Conservation (phyloP, 768 basidiomycete genomes). For the Pilatotrama ljubarskyi region DNA sequence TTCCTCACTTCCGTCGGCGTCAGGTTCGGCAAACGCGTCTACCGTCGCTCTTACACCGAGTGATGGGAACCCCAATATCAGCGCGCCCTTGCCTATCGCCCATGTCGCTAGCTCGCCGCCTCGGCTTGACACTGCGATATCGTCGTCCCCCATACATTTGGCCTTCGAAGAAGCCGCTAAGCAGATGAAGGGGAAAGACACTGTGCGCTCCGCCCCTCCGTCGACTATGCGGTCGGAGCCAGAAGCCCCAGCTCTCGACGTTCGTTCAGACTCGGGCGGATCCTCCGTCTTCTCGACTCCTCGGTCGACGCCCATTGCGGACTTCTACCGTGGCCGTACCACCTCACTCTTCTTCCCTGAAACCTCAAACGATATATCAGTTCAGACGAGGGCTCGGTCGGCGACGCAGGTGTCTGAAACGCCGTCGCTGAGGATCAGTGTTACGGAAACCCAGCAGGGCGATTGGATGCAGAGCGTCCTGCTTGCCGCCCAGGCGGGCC, state of each 20-base stretch:
- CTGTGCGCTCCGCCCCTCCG: slow-evolving; percentile 9
- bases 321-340: slow-evolving; percentile 29
- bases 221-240: neutral
- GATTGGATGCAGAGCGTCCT: slow-evolving; percentile 79
- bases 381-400: slow-evolving; percentile 11
- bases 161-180: slow-evolving; percentile 19
- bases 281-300: slow-evolving; percentile 30
- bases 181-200: slow-evolving; percentile 1
- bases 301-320: slow-evolving; percentile 32
- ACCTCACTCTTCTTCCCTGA: slow-evolving; percentile 17
- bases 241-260: neutral
- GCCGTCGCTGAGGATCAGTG: slow-evolving; percentile 41
- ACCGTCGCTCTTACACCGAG: slow-evolving; percentile 1
- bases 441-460: slow-evolving; percentile 48
- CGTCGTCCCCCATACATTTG: slow-evolving; percentile 29
- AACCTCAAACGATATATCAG: slow-evolving; percentile 3
- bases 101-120: slow-evolving; percentile 24
- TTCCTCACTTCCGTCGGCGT: slow-evolving; percentile 31
- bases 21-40: slow-evolving; percentile 5
- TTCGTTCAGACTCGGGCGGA: slow-evolving; percentile 24
- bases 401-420: slow-evolving; percentile 43
- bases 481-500: slow-evolving; percentile 44
- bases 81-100: slow-evolving; percentile 2
- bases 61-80: neutral
- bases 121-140: slow-evolving; percentile 27